These are phyloP conservation scores for Passiflora organensis DNA, from an alignment of 345 rosid genomes.

Conservation along the genomic window DNA sequence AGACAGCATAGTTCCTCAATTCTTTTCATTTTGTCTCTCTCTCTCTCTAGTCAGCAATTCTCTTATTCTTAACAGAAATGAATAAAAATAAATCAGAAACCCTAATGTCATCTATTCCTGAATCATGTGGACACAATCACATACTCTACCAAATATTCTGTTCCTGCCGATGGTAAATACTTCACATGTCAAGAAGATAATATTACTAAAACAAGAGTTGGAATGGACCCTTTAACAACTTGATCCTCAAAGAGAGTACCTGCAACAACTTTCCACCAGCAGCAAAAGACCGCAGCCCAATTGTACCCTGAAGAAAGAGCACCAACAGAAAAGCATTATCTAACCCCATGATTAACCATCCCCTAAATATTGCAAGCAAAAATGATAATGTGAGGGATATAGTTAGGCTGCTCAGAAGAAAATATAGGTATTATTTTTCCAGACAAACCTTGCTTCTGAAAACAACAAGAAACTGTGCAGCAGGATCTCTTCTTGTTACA, in stretches of 20 bases:
- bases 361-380: background rate
- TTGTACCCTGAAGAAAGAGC: constrained; percentile 57
- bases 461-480: constrained; percentile 90
- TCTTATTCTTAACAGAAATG: too few relatives aligned
- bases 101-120: too few relatives aligned
- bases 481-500: constrained; percentile 95
- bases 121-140: too few relatives aligned
- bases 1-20: too few relatives aligned
- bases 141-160: too few relatives aligned
- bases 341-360: background rate
- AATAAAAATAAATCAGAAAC: too few relatives aligned
- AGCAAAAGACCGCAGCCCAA: constrained; percentile 96
- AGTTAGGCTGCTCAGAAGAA: constrained; percentile 6
- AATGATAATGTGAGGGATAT: background rate
- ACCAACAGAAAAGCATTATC: constrained; percentile 13
- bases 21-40: too few relatives aligned
- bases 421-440: constrained; percentile 4
- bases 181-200: too few relatives aligned
- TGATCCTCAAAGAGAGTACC: constrained; percentile 35
- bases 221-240: background rate
- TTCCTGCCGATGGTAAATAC: too few relatives aligned
- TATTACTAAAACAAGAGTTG: too few relatives aligned
- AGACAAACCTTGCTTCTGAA: constrained; percentile 74
- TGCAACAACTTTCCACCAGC: constrained; percentile 98
- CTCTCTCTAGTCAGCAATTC: too few relatives aligned